phyloP scores from a whole-genome alignment of 768 basidiomycete genomes.

The Boletus tomentosulus region DNA sequence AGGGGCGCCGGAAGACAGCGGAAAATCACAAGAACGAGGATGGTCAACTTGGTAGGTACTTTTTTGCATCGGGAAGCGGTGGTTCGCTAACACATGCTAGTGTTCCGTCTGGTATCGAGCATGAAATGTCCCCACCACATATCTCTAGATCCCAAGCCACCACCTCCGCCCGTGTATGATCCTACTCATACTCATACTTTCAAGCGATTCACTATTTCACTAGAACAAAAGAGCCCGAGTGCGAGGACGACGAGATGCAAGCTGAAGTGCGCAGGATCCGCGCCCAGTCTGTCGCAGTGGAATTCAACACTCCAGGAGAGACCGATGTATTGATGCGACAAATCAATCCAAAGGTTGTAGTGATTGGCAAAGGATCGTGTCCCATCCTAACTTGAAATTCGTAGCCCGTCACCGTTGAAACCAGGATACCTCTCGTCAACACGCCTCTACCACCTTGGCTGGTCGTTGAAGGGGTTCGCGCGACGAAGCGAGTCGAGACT shows the following conservation, averaged over 20 bases:
- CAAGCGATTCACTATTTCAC: not conserved
- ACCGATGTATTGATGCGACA: constrained; percentile 18
- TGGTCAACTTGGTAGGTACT: not conserved
- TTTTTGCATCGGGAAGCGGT: not conserved
- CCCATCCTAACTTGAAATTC: not conserved
- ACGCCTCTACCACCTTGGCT: constrained; percentile 16
- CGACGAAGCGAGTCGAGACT: not conserved
- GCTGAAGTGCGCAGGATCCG: constrained; percentile 41
- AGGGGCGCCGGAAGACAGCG: constrained; percentile 6
- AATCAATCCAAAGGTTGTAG: constrained; percentile 17
- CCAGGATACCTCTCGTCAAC: constrained; percentile 8
- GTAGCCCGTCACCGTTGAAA: constrained; percentile 8
- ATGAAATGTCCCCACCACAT: constrained; percentile 31
- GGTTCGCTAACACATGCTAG: constrained; percentile 22
- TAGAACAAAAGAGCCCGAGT: constrained; percentile 47
- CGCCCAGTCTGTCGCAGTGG: constrained; percentile 40
- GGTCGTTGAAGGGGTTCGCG: constrained; percentile 20
- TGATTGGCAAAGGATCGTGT: not conserved
- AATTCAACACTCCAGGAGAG: constrained; percentile 19
- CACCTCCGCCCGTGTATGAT: constrained; percentile 35
- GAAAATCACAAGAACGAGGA: not conserved
- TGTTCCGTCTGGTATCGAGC: constrained; percentile 48
- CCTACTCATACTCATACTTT: not conserved
- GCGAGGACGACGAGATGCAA: constrained; percentile 42
- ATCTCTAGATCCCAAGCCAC: constrained; percentile 41